Base-by-base conservation (phyloP, 768 basidiomycete species). In the Leccinum variicolor region DNA sequence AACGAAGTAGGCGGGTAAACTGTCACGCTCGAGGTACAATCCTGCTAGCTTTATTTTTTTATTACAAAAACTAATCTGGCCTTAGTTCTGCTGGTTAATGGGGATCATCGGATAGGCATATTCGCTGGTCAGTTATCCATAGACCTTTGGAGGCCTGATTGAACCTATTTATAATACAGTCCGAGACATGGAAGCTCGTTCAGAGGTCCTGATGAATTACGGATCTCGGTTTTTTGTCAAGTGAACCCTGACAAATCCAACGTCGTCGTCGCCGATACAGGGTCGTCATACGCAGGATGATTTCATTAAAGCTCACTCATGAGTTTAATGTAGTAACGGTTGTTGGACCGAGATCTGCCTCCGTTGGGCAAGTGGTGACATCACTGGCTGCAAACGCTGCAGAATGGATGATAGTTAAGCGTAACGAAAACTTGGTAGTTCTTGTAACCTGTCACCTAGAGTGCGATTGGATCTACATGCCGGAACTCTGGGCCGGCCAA, bases 31-130 rank as follows among this genome's bases (percentile, higher is more conserved):
- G 56, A 55, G 76, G 85, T 85, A 61, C 26, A 75, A 66, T 19
- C 9, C 15, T 34, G 11, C 48, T 23, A 48, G 17, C 19, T 28
- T 26, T 28, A 21, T 34, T 33, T 23, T 31, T 31, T 5, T 31
- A 9, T 8, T 10, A 50, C 51, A 33, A 31, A 33, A 57, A 56
- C 26, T 51, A 29, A 62, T 36, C 19, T 31, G 13, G 45, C 14
- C 55, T 26, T 53, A 87, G 87, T 82, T n/a, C 67, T 65, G 14
- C 63, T 84, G 34, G 84, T 90, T 3, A 83, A 86, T 57, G 86
- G 85, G 3, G 84, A 88, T 55, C 83, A 86, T 52, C 79, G 87
- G 15, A 85, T 90, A 53, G 86, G 82, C 3, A 73, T 91, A 4
- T 84, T 59, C n/a, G 54, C 57, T 10, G 19, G 67, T 68, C 41